Evolutionary conservation across 2,329 filamentous ascomycete species (phyloP).

Genomic region (Sporothrix mexicana): DNA sequence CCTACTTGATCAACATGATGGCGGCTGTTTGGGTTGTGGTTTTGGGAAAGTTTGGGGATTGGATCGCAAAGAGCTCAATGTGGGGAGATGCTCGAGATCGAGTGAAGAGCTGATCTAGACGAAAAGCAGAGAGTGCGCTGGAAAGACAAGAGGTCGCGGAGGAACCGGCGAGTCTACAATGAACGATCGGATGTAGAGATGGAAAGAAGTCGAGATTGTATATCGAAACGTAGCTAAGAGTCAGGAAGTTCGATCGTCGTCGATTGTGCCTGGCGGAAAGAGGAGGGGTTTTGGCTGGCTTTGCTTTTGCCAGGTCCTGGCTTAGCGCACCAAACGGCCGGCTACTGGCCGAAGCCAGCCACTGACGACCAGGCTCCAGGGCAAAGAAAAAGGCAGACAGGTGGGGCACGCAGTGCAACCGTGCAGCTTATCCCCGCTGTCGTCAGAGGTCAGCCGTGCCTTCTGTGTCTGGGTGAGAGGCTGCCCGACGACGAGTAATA

Average conservation of each 20-base stretch:
- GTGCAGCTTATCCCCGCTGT: conserved; percentile 5
- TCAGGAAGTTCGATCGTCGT: not conserved
- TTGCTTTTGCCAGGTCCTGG: conserved; percentile 13
- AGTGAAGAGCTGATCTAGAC: not conserved
- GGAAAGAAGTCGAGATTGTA: too few relatives aligned
- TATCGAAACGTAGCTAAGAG: too few relatives aligned
- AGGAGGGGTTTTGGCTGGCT: conserved; percentile 1
- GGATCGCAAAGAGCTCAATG: not conserved
- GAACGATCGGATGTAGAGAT: not conserved
- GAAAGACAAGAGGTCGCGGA: not conserved
- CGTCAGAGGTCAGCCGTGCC: too few relatives aligned
- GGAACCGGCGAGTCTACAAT: not conserved
- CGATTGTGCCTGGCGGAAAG: not conserved
- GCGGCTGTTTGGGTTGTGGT: conserved; percentile 17
- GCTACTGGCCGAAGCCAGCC: not conserved
- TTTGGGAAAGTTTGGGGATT: not conserved
- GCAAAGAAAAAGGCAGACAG: not conserved
- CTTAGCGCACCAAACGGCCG: conserved; percentile 1
- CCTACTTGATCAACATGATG: conserved; percentile 34
- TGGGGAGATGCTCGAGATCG: not conserved
- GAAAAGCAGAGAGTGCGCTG: not conserved
- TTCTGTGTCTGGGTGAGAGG: not conserved
- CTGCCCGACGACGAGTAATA: not conserved
- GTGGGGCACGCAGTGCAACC: conserved; percentile 8
- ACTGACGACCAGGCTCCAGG: conserved; percentile 2